Conservation (phyloP, 768 basidiomycete species). For the Auriscalpium orientale region DNA sequence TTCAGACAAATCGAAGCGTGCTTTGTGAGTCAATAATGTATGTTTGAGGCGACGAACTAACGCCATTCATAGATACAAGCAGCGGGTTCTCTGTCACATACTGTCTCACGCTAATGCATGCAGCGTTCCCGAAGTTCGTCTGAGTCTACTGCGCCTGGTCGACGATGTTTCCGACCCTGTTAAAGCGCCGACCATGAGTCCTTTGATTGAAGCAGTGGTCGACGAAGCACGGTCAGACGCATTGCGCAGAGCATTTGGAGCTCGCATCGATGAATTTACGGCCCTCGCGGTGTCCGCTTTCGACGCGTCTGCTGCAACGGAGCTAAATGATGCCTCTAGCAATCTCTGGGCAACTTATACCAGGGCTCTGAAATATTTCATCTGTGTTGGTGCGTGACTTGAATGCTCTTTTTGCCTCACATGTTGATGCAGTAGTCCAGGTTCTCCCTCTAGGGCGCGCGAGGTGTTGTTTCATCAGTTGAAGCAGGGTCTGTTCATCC, state of each 20-base stretch:
- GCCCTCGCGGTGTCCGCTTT: slow-evolving; percentile 39
- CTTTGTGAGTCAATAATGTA: slow-evolving; percentile 34
- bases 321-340: slow-evolving; percentile 37
- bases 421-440: slow-evolving; percentile 24
- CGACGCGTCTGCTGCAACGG: slow-evolving; percentile 36
- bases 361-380: slow-evolving; percentile 34
- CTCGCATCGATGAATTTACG: slow-evolving; percentile 28
- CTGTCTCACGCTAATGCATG: slow-evolving; percentile 71
- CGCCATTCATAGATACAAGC: slow-evolving; percentile 47
- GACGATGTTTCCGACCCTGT: slow-evolving; percentile 39
- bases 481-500: slow-evolving; percentile 47
- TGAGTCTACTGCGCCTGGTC: slow-evolving; percentile 44
- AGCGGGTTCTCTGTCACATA: slow-evolving; percentile 65
- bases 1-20: slow-evolving; percentile 48
- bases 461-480: slow-evolving; percentile 37
- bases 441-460: slow-evolving; percentile 30
- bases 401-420: not conserved
- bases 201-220: slow-evolving; percentile 41
- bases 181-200: slow-evolving; percentile 49
- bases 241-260: slow-evolving; percentile 25
- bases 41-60: not conserved
- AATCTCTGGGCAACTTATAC: slow-evolving; percentile 47
- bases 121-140: slow-evolving; percentile 37
- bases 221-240: slow-evolving; percentile 5
- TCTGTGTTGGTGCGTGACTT: slow-evolving; percentile 34